These are phyloP conservation scores for Rhynchospora breviuscula DNA, from an alignment of 176 grass and related monocot genomes.

Conservation along the genomic window DNA sequence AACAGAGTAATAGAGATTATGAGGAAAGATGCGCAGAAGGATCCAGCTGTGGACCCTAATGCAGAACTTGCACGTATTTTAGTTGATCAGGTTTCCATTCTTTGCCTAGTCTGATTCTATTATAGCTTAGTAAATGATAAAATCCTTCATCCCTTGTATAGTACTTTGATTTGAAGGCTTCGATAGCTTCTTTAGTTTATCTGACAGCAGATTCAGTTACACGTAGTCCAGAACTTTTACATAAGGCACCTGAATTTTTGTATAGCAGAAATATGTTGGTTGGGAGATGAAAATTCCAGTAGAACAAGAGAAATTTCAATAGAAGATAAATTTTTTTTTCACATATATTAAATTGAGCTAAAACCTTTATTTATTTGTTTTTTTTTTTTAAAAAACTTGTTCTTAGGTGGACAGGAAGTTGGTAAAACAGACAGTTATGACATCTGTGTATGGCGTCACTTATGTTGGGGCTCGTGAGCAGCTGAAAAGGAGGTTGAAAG, in stretches of 20 bases:
- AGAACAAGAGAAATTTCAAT: background rate
- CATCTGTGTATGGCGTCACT: constrained; percentile 98
- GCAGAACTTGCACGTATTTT: constrained; percentile 55
- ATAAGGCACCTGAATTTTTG: background rate
- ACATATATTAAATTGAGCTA: background rate
- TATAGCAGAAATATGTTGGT: background rate
- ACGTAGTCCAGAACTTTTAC: background rate
- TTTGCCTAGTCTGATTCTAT: background rate
- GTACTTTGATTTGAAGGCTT: background rate
- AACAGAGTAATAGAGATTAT: constrained; percentile 83
- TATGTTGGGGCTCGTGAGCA: constrained; percentile 94
- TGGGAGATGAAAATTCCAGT: background rate
- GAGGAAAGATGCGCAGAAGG: constrained; percentile 66
- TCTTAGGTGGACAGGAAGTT: constrained; percentile 90
- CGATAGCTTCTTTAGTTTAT: background rate
- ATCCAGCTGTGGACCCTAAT: constrained; percentile 52
- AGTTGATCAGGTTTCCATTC: constrained; percentile 60
- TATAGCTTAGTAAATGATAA: background rate
- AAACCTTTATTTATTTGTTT: background rate
- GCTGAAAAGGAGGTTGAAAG: constrained; percentile 93
- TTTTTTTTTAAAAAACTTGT: constrained; percentile 5
- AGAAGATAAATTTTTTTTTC: background rate
- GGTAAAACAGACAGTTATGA: constrained; percentile 99
- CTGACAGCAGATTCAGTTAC: background rate
- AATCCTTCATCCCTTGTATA: background rate